Conservation (phyloP, 1,139 yeast genomes). For the Blastobotrys raffinosifermentans region DNA sequence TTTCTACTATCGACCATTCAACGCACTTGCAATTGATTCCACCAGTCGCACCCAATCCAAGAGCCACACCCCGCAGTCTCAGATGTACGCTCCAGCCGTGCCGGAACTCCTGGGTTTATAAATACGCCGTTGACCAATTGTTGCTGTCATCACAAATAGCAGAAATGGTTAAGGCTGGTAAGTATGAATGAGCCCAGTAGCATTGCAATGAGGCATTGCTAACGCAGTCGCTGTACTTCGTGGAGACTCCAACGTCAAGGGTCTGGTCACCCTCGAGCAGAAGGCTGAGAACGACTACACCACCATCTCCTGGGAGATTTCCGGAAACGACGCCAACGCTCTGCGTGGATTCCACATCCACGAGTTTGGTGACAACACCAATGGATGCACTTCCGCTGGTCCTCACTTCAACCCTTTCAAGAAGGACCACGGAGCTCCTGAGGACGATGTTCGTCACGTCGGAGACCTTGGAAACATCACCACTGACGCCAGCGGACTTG, state of each 20-base stretch:
- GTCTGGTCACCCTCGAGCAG: slow-evolving; percentile 85
- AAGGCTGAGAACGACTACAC: slow-evolving; percentile 71
- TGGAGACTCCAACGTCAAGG: slow-evolving; percentile 88
- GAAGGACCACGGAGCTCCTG: slow-evolving; percentile 92
- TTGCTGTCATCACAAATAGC: slow-evolving; percentile 1
- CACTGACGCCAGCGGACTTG: slow-evolving; percentile 81
- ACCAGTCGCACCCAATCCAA: too few species aligned
- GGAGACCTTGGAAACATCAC: slow-evolving; percentile 95
- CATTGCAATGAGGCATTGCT: neutral
- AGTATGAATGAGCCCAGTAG: slow-evolving; percentile 12
- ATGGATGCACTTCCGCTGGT: slow-evolving; percentile 98
- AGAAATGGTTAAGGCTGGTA: slow-evolving; percentile 33
- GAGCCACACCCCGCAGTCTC: too few species aligned
- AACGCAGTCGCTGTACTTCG: slow-evolving; percentile 80
- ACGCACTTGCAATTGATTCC: too few species aligned
- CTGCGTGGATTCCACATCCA: slow-evolving; percentile 97
- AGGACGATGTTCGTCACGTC: slow-evolving; percentile 83
- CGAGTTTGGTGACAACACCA: slow-evolving; percentile 97
- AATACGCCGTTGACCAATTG: neutral
- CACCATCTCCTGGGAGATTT: slow-evolving; percentile 77
- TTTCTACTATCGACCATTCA: too few species aligned
- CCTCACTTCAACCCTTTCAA: slow-evolving; percentile 96
- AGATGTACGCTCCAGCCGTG: too few species aligned
- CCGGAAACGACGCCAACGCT: slow-evolving; percentile 83
- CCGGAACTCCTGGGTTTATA: too few species aligned